phyloP scores from a whole-genome alignment of 192 early-diverging fungal genomes.

The Backusella morwellensis region DNA sequence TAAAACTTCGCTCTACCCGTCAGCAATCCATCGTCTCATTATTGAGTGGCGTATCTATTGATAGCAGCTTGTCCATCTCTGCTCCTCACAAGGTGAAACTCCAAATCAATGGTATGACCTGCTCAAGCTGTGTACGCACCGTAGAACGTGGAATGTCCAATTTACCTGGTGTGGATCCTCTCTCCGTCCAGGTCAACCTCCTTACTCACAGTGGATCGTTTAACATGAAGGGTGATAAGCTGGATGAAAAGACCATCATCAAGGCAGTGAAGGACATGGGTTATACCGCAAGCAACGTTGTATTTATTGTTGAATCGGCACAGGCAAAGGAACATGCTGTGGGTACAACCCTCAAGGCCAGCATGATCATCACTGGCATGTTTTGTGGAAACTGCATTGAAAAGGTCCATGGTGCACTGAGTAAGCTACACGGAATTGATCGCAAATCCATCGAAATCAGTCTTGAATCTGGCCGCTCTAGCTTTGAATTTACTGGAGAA shows the following conservation, averaged over 20 bases:
- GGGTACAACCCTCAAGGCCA: constrained; percentile 9
- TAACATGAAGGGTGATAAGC: neutral
- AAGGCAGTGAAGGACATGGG: constrained; percentile 21
- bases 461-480: constrained; percentile 57
- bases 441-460: constrained; percentile 30
- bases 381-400: constrained; percentile 36
- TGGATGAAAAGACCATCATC: constrained; percentile 9
- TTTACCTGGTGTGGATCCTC: constrained; percentile 53
- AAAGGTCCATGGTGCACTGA: constrained; percentile 35
- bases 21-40: neutral
- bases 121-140: constrained; percentile 86
- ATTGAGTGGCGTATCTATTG: constrained; percentile 12
- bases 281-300: constrained; percentile 18
- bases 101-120: constrained; percentile 92
- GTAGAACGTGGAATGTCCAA: constrained; percentile 71
- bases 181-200: constrained; percentile 78
- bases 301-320: neutral
- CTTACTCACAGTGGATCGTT: constrained; percentile 75
- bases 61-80: neutral
- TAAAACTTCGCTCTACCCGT: neutral
- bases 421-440: constrained; percentile 27
- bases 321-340: neutral
- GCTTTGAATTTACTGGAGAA: constrained; percentile 37
- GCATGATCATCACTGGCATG: constrained; percentile 44
- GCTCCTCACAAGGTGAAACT: constrained; percentile 32